Evolutionary conservation across 1,139 yeast genomes (phyloP).

Genomic region (Debaryomyces subglobosus): DNA sequence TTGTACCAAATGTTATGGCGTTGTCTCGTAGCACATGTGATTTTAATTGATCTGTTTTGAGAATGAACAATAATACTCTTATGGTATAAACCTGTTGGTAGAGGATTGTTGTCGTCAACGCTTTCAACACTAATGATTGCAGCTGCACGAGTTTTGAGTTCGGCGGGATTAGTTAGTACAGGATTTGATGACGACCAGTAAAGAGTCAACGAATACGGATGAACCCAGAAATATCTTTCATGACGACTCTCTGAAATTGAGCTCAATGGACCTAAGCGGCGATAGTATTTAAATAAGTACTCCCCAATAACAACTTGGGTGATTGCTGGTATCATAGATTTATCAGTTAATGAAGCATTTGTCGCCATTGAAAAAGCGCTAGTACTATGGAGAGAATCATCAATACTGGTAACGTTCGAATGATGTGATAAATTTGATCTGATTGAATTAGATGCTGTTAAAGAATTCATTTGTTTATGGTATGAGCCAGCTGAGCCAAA

Average conservation of each 20-base stretch:
- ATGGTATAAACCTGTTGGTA: constrained; percentile 88
- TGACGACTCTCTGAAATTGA: constrained; percentile 82
- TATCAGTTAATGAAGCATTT: constrained; percentile 69
- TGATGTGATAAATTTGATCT: constrained; percentile 37
- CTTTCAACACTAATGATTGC: constrained; percentile 81
- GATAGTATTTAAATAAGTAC: constrained; percentile 81
- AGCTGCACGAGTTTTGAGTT: constrained; percentile 72
- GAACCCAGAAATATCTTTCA: constrained; percentile 94
- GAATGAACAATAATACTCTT: constrained; percentile 81
- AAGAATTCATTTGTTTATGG: constrained; percentile 7
- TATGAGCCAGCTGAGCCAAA: constrained; percentile 18
- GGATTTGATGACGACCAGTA: constrained; percentile 92
- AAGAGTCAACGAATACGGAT: constrained; percentile 87
- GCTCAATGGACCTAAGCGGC: constrained; percentile 73
- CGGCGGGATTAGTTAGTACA: constrained; percentile 67
- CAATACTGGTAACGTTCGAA: constrained; percentile 29
- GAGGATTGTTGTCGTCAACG: constrained; percentile 82
- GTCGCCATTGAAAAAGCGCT: constrained; percentile 63
- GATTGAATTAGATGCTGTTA: constrained; percentile 25
- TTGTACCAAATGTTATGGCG: constrained; percentile 93
- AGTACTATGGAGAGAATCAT: constrained; percentile 37
- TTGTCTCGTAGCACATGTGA: constrained; percentile 86
- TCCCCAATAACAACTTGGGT: constrained; percentile 96
- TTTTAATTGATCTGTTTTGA: constrained; percentile 65
- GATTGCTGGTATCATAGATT: constrained; percentile 80